A percentile compares a stretch with the other conserved stretches of the same genome.
phyloP scores from a whole-genome alignment of 768 basidiomycete genomes.

The Pholiota microspora region DNA sequence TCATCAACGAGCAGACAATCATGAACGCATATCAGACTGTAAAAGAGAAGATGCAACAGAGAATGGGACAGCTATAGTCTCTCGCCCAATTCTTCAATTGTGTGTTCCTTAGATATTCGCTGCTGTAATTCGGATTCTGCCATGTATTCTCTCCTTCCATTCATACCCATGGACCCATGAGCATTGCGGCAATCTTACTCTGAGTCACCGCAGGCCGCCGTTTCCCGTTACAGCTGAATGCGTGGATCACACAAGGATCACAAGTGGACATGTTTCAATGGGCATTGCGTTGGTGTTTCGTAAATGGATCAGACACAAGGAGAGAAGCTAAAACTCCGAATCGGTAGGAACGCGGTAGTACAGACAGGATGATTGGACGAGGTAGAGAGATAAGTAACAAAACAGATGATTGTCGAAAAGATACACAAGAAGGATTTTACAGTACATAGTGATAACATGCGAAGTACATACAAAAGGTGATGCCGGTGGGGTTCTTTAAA shows the following conservation, averaged over 20 bases:
- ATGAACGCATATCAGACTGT: conserved; percentile 91
- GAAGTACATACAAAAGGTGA: not conserved
- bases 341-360: not conserved
- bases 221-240: too few species aligned
- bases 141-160: conserved; percentile 2
- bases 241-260: too few species aligned
- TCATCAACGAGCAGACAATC: conserved; percentile 97
- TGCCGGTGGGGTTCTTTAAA: not conserved
- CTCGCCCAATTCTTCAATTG: not conserved
- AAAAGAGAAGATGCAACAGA: conserved; percentile 80
- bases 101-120: not conserved
- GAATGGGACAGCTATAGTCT: conserved; percentile 71
- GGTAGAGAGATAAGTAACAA: not conserved
- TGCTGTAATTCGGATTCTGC: conserved; percentile 6
- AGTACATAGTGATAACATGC: not conserved
- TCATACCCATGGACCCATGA: conserved; percentile 15
- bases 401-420: not conserved
- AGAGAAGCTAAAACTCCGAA: not conserved
- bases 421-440: not conserved
- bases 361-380: not conserved
- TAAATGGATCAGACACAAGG: not conserved
- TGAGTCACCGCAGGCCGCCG: not conserved
- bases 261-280: too few species aligned
- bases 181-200: not conserved
- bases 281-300: too few species aligned